These are phyloP conservation scores for Histomonas meleagridis DNA, from an alignment of 208 protist species.

Conservation along the genomic window DNA sequence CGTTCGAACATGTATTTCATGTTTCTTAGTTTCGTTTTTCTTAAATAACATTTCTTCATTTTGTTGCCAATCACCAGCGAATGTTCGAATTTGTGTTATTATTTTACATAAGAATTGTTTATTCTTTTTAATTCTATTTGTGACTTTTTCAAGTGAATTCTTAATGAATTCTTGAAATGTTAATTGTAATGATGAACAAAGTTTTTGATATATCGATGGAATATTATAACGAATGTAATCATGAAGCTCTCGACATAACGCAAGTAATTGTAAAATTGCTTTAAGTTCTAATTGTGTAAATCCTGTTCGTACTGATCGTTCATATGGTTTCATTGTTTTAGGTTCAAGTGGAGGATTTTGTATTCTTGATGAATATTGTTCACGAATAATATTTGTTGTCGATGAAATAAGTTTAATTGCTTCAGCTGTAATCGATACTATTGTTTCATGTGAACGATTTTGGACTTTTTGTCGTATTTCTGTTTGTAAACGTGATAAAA, in stretches of 20 bases:
- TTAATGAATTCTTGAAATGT: slow-evolving; percentile 6
- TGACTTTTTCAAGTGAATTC: not conserved
- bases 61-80: not conserved
- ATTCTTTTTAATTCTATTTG: not conserved
- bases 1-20: not conserved
- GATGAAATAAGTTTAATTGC: not conserved
- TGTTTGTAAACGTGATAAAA: not conserved
- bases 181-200: not conserved
- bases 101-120: not conserved
- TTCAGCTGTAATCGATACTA: not conserved
- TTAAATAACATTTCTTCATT: not conserved
- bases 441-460: not conserved
- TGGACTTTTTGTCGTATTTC: not conserved
- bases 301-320: not conserved
- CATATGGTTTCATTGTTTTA: not conserved
- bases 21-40: not conserved
- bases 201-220: not conserved
- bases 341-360: not conserved
- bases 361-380: not conserved
- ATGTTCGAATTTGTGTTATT: not conserved
- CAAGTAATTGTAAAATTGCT: not conserved
- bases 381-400: not conserved
- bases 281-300: not conserved
- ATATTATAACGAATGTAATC: not conserved
- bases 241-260: not conserved